Percentiles rank a stretch among this genome's conserved stretches.
These are phyloP conservation scores for Neltuma alba DNA, from an alignment of 306 rosid genomes.

Conservation along the genomic window DNA sequence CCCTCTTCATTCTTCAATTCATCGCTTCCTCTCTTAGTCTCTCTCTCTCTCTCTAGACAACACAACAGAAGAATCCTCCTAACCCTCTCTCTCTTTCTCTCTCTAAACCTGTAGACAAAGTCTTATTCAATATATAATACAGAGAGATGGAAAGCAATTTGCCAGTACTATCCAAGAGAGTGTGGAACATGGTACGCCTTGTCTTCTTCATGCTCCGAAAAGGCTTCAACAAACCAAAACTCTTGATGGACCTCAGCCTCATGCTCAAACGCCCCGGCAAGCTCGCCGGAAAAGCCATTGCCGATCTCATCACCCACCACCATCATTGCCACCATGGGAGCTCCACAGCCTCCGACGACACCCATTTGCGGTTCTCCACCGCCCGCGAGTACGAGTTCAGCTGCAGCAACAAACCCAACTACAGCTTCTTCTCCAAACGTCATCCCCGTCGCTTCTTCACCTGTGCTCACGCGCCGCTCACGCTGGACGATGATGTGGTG, in stretches of 20 bases:
- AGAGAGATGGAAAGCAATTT: constrained; percentile 41
- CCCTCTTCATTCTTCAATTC: neutral
- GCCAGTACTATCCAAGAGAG: too few relatives aligned
- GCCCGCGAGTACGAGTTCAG: constrained; percentile 8
- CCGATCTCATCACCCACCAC: too few relatives aligned
- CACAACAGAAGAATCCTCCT: neutral
- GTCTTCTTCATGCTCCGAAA: too few relatives aligned
- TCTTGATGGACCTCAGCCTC: too few relatives aligned
- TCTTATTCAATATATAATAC: neutral
- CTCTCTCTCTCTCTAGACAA: neutral
- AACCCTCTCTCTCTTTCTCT: constrained; percentile 8
- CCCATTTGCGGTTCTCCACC: too few relatives aligned
- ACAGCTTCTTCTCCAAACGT: constrained; percentile 51
- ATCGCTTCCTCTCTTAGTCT: too few relatives aligned
- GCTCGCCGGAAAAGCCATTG: too few relatives aligned
- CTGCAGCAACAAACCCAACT: constrained; percentile 78
- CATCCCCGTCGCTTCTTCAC: constrained; percentile 48
- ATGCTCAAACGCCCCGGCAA: too few relatives aligned
- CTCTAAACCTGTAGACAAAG: neutral
- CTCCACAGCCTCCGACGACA: too few relatives aligned
- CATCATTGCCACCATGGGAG: neutral
- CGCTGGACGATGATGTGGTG: constrained; percentile 57
- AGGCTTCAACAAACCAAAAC: too few relatives aligned
- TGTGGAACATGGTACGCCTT: too few relatives aligned
- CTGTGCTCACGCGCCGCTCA: constrained; percentile 54